Percentiles rank a stretch among this genome's conserved stretches.
Conservation (phyloP, 805 yeast genomes). For the Saturnispora dispora region DNA sequence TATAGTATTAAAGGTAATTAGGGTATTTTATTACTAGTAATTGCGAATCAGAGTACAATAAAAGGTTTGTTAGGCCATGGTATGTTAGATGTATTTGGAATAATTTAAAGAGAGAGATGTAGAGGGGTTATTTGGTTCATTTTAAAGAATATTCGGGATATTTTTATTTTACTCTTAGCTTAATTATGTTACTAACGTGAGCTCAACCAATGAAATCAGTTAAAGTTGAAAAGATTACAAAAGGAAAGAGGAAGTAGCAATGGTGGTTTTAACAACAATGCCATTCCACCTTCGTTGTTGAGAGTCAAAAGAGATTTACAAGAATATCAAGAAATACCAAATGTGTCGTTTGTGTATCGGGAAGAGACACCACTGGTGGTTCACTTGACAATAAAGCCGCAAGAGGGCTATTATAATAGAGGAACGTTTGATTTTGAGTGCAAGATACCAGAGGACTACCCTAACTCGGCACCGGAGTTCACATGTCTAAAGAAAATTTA, state of each 20-base stretch:
- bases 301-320: constrained; percentile 70
- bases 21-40: no score
- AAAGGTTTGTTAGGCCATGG: not conserved
- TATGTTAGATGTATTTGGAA: not conserved
- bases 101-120: not conserved
- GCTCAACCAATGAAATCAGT: constrained; percentile 7
- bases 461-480: constrained; percentile 89
- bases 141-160: no score
- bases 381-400: constrained; percentile 49
- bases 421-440: constrained; percentile 69
- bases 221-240: constrained; percentile 26
- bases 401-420: constrained; percentile 60
- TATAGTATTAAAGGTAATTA: no score
- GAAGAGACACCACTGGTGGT: constrained; percentile 55
- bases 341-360: constrained; percentile 32
- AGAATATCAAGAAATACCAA: constrained; percentile 46
- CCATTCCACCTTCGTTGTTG: constrained; percentile 33
- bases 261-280: constrained; percentile 1
- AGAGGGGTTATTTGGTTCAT: not conserved
- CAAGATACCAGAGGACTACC: constrained; percentile 60
- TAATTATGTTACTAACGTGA: not conserved
- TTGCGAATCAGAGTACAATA: not conserved
- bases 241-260: constrained; percentile 18
- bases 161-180: no score
- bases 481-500: constrained; percentile 62